These are phyloP conservation scores for Lachnellula willkommii DNA, from an alignment of 2,329 filamentous ascomycete genomes.

Conservation along the genomic window DNA sequence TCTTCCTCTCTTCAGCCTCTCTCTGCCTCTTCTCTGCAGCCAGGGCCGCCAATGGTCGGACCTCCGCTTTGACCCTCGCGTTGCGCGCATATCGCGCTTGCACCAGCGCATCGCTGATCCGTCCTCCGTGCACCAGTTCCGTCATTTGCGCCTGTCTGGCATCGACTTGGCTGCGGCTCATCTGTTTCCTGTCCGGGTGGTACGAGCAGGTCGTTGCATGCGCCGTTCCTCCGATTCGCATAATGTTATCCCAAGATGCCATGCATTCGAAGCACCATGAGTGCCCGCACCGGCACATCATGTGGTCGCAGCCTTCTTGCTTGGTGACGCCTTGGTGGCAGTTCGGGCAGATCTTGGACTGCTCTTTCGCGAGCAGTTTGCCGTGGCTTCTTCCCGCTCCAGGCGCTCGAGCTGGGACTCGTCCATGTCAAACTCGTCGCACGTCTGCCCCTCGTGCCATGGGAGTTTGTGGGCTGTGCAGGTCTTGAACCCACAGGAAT, in stretches of 20 bases:
- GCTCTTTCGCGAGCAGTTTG: slow-evolving; percentile 17
- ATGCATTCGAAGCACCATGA: slow-evolving; percentile 23
- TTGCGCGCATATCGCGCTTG: slow-evolving; percentile 9
- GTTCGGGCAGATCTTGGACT: slow-evolving; percentile 17
- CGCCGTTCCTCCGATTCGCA: slow-evolving; percentile 14
- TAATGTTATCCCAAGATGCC: slow-evolving; percentile 20
- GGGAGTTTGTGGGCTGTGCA: slow-evolving; percentile 21
- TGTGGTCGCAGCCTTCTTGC: slow-evolving; percentile 22
- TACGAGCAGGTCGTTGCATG: slow-evolving; percentile 15
- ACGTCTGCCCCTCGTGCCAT: slow-evolving; percentile 22
- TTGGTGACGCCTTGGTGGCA: slow-evolving; percentile 19
- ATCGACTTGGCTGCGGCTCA: slow-evolving; percentile 1
- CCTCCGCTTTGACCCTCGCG: slow-evolving; percentile 1
- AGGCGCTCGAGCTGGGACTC: slow-evolving; percentile 22
- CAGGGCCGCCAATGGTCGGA: slow-evolving; percentile 13
- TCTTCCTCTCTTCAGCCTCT: neutral
- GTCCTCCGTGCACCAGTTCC: slow-evolving; percentile 16
- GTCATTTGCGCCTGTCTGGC: slow-evolving; percentile 4
- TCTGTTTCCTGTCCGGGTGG: slow-evolving; percentile 5
- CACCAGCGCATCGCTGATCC: slow-evolving; percentile 11
- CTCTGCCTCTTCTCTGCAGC: slow-evolving; percentile 15
- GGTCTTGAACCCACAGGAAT: slow-evolving; percentile 17
- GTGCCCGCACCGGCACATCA: slow-evolving; percentile 22
- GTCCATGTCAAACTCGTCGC: slow-evolving; percentile 20
- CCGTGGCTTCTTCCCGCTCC: slow-evolving; percentile 23